Evolutionary conservation across 1,284 basidiomycete species (phyloP).

Genomic region (Filobasidium uniguttulatum): DNA sequence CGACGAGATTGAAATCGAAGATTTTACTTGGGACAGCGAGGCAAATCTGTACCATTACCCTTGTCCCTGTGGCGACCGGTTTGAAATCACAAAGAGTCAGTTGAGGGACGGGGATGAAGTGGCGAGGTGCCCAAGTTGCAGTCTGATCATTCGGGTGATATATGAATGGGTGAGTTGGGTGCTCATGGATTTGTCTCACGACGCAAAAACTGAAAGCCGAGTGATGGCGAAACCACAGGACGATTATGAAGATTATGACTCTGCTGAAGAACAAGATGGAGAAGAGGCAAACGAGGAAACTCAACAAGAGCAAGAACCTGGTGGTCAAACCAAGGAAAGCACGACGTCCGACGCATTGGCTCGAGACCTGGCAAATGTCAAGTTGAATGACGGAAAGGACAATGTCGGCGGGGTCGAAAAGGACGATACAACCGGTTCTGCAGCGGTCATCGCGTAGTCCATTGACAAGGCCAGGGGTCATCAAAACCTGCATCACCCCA

Average conservation of each 20-base stretch:
- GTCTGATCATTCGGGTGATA: slow-evolving; percentile 79
- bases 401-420: not conserved
- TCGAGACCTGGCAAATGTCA: not conserved
- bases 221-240: slow-evolving; percentile 20
- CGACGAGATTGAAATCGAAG: slow-evolving; percentile 69
- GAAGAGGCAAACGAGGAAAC: slow-evolving; percentile 15
- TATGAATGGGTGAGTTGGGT: slow-evolving; percentile 72
- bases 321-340: too few species aligned
- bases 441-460: too few species aligned
- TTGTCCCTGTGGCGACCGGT: slow-evolving; percentile 94
- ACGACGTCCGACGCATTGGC: too few species aligned
- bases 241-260: slow-evolving; percentile 38
- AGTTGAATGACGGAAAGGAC: not conserved
- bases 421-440: not conserved
- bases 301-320: too few species aligned
- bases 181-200: too few species aligned
- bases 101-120: slow-evolving; percentile 84
- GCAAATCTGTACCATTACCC: slow-evolving; percentile 86
- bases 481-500: too few species aligned
- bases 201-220: not conserved
- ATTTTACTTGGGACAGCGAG: slow-evolving; percentile 78
- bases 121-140: slow-evolving; percentile 95
- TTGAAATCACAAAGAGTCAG: slow-evolving; percentile 84
- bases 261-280: slow-evolving; percentile 28
- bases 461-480: too few species aligned